Conservation (phyloP, 2,329 filamentous ascomycete genomes). For the Xylaria sp. region DNA sequence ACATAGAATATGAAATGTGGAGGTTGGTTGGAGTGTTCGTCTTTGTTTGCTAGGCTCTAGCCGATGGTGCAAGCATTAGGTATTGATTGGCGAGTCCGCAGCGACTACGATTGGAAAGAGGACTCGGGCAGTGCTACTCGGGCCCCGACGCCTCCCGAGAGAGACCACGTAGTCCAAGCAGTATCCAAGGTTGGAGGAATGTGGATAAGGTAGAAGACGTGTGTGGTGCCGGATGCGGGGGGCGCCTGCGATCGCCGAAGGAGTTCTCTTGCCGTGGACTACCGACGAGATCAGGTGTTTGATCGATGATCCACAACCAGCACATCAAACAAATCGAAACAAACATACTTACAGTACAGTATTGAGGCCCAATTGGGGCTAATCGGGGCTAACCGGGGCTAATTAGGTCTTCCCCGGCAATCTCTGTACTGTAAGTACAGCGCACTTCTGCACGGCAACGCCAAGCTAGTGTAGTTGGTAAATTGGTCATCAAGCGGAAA, state of each 20-base stretch:
- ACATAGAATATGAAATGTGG: background rate
- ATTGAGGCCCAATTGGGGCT: background rate
- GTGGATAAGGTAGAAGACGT: no score
- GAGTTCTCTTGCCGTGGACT: conserved; percentile 13
- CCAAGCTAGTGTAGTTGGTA: no score
- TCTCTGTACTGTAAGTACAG: no score
- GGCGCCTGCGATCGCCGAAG: conserved; percentile 18
- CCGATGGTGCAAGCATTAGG: background rate
- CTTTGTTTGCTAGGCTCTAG: background rate
- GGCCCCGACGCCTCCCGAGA: no score
- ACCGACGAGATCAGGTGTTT: conserved; percentile 15
- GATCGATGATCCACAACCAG: conserved; percentile 15
- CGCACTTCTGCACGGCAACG: no score
- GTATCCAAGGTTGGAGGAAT: no score
- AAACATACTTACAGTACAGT: background rate
- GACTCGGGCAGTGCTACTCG: no score
- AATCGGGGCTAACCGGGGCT: no score
- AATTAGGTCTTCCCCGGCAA: no score
- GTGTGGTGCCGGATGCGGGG: conserved; percentile 19
- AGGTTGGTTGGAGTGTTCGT: background rate
- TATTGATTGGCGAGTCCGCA: background rate
- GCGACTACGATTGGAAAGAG: background rate
- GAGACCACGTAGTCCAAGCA: no score
- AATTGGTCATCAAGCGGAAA: no score
- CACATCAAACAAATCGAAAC: conserved; percentile 7